A percentile compares a stretch with the other conserved stretches of the same genome.
phyloP scores from a whole-genome alignment of 2,329 filamentous ascomycete species.

The Tothia fuscella region DNA sequence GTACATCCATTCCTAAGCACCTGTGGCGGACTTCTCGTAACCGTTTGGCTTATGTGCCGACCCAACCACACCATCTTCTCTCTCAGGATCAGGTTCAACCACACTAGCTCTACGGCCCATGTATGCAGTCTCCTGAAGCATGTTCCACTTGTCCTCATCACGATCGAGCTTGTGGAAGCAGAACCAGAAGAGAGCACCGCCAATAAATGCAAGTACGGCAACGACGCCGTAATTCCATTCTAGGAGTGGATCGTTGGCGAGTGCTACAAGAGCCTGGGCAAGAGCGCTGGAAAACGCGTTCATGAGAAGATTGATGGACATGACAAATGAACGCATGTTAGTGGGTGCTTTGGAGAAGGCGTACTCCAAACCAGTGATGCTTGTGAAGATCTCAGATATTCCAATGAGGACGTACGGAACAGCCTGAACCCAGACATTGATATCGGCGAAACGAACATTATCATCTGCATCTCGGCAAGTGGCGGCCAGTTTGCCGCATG shows the following conservation, averaged over 20 bases:
- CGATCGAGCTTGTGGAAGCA: conserved; percentile 22
- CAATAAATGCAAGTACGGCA: conserved; percentile 24
- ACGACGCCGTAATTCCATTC: conserved; percentile 23
- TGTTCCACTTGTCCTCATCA: conserved; percentile 19
- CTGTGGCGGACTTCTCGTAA: neutral
- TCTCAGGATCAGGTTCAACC: neutral
- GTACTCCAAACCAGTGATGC: conserved; percentile 59
- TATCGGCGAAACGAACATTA: conserved; percentile 14
- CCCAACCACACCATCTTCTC: neutral
- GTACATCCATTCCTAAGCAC: no score
- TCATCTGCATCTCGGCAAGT: conserved; percentile 40
- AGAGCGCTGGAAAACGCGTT: conserved; percentile 18
- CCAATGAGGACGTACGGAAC: conserved; percentile 43
- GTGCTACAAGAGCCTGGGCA: conserved; percentile 14
- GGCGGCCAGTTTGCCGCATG: conserved; percentile 35
- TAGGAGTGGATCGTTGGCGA: conserved; percentile 16
- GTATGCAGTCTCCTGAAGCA: conserved; percentile 6
- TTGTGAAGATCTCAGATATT: conserved; percentile 50
- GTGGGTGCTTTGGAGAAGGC: conserved; percentile 62
- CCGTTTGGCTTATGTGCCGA: neutral
- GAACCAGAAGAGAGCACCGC: conserved; percentile 22
- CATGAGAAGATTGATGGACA: conserved; percentile 25
- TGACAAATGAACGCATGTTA: conserved; percentile 42
- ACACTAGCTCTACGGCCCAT: conserved; percentile 4
- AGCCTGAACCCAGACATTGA: conserved; percentile 44